Conservation (phyloP, 2,329 filamentous ascomycete genomes). For the Botrytis galanthina region DNA sequence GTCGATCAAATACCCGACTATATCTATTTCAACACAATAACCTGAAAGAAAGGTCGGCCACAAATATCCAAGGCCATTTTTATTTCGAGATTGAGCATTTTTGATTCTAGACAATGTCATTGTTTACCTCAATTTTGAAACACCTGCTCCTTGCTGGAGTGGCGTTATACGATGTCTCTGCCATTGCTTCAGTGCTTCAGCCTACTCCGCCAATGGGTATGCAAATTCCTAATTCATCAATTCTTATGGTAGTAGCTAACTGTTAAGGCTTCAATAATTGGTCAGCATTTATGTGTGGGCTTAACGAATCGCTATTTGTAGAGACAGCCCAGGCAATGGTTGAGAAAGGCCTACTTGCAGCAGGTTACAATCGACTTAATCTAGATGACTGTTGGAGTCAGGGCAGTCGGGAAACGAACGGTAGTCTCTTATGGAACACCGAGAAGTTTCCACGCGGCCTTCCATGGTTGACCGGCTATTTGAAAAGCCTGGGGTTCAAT, state of each 20-base stretch:
- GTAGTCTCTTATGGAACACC: slow-evolving; percentile 47
- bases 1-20: background rate
- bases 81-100: background rate
- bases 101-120: background rate
- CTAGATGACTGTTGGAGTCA: slow-evolving; percentile 62
- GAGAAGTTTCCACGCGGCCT: slow-evolving; percentile 60
- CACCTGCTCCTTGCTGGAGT: background rate
- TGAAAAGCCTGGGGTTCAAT: slow-evolving; percentile 59
- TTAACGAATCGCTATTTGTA: slow-evolving; percentile 49
- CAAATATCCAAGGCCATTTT: background rate
- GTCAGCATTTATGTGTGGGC: slow-evolving; percentile 48
- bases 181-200: slow-evolving; percentile 31
- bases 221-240: background rate
- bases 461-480: slow-evolving; percentile 50
- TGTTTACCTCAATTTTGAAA: background rate
- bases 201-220: slow-evolving; percentile 47
- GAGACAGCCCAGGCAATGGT: slow-evolving; percentile 49
- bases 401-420: slow-evolving; percentile 43
- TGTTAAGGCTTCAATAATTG: slow-evolving; percentile 47
- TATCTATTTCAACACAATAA: background rate
- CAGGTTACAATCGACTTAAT: slow-evolving; percentile 57
- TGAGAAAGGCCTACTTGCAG: slow-evolving; percentile 47
- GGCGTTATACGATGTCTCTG: slow-evolving; percentile 17
- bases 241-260: background rate
- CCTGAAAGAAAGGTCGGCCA: background rate